phyloP scores from a whole-genome alignment of 2,329 filamentous ascomycete species.

The Cryoendolithus antarcticus region DNA sequence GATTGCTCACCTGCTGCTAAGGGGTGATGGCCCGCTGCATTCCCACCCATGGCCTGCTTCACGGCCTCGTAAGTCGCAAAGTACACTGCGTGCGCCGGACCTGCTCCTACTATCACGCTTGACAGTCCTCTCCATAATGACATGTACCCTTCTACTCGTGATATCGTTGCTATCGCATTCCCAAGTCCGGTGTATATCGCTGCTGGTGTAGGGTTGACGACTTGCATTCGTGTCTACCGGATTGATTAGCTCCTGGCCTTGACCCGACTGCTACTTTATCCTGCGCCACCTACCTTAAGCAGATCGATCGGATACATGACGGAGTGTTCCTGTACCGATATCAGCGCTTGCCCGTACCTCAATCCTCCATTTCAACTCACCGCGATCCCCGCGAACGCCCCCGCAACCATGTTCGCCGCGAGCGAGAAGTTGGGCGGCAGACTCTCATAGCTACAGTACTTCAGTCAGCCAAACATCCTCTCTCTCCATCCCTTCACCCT shows the following conservation, averaged over 20 bases:
- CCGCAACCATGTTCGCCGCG: conserved; percentile 86
- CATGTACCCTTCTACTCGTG: conserved; percentile 73
- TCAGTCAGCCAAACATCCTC: no score
- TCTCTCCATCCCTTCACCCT: conserved; percentile 4
- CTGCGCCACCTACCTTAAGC: conserved; percentile 62
- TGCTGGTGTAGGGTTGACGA: conserved; percentile 70
- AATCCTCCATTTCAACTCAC: conserved; percentile 39
- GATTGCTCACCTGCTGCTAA: conserved; percentile 64
- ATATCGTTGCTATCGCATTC: conserved; percentile 77
- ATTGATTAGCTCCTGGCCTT: background rate
- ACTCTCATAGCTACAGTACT: conserved; percentile 62
- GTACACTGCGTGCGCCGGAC: conserved; percentile 96
- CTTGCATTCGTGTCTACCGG: conserved; percentile 86
- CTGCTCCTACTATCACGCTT: conserved; percentile 88
- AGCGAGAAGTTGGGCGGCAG: conserved; percentile 91
- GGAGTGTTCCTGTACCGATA: conserved; percentile 65
- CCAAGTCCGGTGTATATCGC: conserved; percentile 81
- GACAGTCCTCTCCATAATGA: conserved; percentile 95
- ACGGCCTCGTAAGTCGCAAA: conserved; percentile 97
- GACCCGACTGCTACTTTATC: conserved; percentile 2
- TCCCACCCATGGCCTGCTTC: conserved; percentile 91
- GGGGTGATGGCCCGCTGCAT: conserved; percentile 80
- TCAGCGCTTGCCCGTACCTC: conserved; percentile 5
- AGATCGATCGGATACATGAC: conserved; percentile 99
- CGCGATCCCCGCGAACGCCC: conserved; percentile 92